Conservation (phyloP, 352 stramenopile genomes). For the Ophiocytium majus region DNA sequence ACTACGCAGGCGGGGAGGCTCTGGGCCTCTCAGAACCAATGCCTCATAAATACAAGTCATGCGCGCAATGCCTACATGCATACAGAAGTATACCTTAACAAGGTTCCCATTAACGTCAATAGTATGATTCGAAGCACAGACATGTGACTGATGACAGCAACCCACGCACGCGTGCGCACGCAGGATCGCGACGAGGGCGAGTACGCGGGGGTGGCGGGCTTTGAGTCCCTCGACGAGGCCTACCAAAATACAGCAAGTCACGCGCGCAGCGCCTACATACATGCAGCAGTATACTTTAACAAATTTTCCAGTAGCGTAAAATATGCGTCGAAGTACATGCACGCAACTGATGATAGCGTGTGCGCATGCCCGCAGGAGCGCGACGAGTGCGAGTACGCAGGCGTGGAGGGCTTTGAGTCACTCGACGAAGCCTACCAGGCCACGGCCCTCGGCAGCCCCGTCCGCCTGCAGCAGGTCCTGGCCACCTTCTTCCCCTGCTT, state of each 20-base stretch:
- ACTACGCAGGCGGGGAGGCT: background rate
- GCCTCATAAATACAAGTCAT: background rate
- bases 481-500: constrained; percentile 17
- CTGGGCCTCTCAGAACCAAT: no score
- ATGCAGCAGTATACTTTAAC: no score
- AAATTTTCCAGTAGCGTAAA: no score
- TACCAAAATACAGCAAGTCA: no score
- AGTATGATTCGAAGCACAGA: no score
- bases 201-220: background rate
- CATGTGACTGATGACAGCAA: no score
- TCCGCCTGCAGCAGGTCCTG: constrained; percentile 15
- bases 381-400: background rate
- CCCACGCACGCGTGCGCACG: no score
- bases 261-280: no score
- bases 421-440: background rate
- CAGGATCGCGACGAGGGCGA: constrained; percentile 6
- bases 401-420: constrained; percentile 9
- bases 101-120: no score
- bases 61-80: background rate
- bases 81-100: no score
- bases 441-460: constrained; percentile 12
- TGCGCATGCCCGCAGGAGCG: constrained; percentile 7
- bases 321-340: no score
- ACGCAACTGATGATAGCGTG: no score
- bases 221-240: constrained; percentile 8